Evolutionary conservation across 495 filamentous ascomycete species (phyloP), one percentile per base, ranked within the genome.

Genomic region (Trichoderma reesei): DNA sequence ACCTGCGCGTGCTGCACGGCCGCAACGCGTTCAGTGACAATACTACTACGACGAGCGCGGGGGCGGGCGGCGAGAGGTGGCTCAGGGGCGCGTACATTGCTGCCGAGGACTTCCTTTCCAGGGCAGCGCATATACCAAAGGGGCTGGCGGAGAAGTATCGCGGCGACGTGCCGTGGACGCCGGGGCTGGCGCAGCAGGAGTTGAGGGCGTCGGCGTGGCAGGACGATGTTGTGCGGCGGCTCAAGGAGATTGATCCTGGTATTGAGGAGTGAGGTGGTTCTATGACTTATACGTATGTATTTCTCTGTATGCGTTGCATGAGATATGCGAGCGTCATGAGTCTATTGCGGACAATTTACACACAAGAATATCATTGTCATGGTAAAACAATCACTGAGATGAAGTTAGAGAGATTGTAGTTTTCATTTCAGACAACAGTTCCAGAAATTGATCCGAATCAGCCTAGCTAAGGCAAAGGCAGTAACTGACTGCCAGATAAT

Each of bases 81-180:
- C 72, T 96, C 26, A 91, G 89, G 70, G 93, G 92, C 3, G 79
- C 90, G 0, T 97, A 96, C 76, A 77, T 97, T 10, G 85, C 91
- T 60, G 74, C 82, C 4, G 89, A 96, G 75, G 83, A 82, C 1
- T 84, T 86, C 54, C 63, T 72, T 60, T 86, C 83, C 20, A 76
- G 74, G 64, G 16, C 41, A 1, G 16, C 37, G 0, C 31, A 42
- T 46, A 10, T 65, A n/a, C 18, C 61, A 62, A 56, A 11, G 48
- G 48, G 48, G 20, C 2, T 56, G 48, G 48, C 48, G 48, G 48
- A 56, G 31, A 56, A 56, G 48, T 56, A 56, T 34, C 48, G 48
- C n/a, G 48, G 48, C 8, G 48, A 56, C 8, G 3, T 13, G 48
- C 6, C 20, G 20, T 56, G 48, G 48, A 10, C 48, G 48, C 48